Evolutionary conservation across 2,329 filamentous ascomycete species (phyloP), one percentile per base, ranked within the genome.

Genomic region (Fusarium virguliforme): DNA sequence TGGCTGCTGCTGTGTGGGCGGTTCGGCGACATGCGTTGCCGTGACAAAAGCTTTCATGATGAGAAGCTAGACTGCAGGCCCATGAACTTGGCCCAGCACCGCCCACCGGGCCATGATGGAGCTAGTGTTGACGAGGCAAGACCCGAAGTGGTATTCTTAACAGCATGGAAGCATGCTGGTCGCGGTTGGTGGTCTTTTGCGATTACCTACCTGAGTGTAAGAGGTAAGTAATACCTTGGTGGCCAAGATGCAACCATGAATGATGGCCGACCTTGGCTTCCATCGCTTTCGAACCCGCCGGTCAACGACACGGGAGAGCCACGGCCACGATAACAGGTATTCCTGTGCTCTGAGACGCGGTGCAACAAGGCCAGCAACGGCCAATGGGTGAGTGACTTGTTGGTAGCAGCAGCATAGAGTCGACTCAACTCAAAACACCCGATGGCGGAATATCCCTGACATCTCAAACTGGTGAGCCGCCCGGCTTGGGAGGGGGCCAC

Each of bases 351-450:
- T 50, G 41, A 54, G 41, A 69, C 63, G 65, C 24, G 24, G 68
- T 63, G 61, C 32, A 72, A 72, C 65, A 51, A 18, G 15, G 9
- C 24, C 46, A n/a, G 26, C 43, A 62, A 60, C 50, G 56, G 40
- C 56, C 56, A 59, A 48, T 48, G 37, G 28, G 35, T 24, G n/a
- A 59, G 35, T 26, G 40, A 32, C 35, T 24, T 58, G 59, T 59
- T 71, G 64, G 51, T 57, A 64, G 59, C 40, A 34, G 54, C 60
- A 69, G 56, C 53, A 63, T 53, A 65, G 35, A 41, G 53, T 56
- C 43, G 43, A 63, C 58, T 71, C 71, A 75, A 74, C 64, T 63
- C 67, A 70, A 75, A 75, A 75, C 73, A 70, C 65, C 60, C 64
- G 60, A 73, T 66, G 73, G 69, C 60, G 70, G 60, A 32, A 69